Percentiles rank a stretch among this genome's conserved stretches.
Conservation (phyloP, 441 rosid species). For the Omphalea diandra region DNA sequence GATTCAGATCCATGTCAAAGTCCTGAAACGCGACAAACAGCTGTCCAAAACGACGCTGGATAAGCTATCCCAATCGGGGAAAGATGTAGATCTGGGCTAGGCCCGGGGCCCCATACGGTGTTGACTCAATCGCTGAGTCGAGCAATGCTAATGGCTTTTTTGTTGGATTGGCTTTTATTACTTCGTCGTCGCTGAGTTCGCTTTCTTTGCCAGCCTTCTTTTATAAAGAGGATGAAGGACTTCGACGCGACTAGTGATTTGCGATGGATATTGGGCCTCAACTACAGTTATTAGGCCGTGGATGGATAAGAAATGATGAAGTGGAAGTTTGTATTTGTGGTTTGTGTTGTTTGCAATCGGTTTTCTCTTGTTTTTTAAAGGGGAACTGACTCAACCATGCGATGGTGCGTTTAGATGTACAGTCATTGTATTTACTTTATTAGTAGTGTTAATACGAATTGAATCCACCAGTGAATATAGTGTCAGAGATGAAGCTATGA, state of each 20-base stretch:
- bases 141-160: conserved; percentile 38
- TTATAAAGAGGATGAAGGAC: conserved; percentile 39
- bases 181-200: conserved; percentile 88
- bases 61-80: not conserved
- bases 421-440: not conserved
- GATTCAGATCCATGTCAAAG: conserved; percentile 61
- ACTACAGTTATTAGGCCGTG: conserved; percentile 21
- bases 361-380: conserved; percentile 82
- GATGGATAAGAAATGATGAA: not conserved
- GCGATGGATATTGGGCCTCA: conserved; percentile 54
- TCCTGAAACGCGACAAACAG: conserved; percentile 76
- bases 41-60: conserved; percentile 11
- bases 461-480: no score
- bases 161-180: conserved; percentile 70
- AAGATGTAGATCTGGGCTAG: conserved; percentile 36
- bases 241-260: conserved; percentile 55
- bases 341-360: conserved; percentile 18
- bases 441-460: conserved; percentile 6
- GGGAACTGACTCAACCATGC: conserved; percentile 41
- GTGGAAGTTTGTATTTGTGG: conserved; percentile 18
- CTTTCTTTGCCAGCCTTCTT: conserved; percentile 78
- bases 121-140: conserved; percentile 32
- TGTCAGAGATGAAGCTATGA: no score
- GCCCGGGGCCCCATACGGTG: conserved; percentile 35
- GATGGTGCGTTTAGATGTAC: not conserved